A percentile compares a stretch with the other conserved stretches of the same genome.
phyloP scores from a whole-genome alignment of 106 monocot genomes.

The Allium sativum region DNA sequence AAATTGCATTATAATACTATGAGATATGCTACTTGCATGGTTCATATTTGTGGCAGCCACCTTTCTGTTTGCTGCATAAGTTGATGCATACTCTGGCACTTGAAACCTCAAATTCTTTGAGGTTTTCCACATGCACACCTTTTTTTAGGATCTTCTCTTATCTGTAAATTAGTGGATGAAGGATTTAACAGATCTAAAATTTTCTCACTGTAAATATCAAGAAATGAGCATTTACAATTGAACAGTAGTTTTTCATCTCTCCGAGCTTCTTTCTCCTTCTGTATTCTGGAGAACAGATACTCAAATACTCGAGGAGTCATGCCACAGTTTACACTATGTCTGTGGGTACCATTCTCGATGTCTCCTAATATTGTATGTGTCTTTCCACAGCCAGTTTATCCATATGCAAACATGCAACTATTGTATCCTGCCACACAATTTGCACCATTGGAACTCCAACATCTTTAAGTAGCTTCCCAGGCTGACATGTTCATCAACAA shows the following conservation, averaged over 20 bases:
- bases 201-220: constrained; percentile 96
- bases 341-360: constrained; percentile 72
- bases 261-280: constrained; percentile 79
- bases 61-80: constrained; percentile 91
- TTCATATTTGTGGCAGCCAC: constrained; percentile 97
- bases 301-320: constrained; percentile 97
- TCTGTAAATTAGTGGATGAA: constrained; percentile 75
- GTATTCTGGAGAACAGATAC: constrained; percentile 80
- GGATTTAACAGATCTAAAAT: constrained; percentile 89
- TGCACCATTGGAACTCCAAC: constrained; percentile 96
- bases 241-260: constrained; percentile 79
- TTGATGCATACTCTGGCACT: constrained; percentile 85
- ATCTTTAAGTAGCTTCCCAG: constrained; percentile 81
- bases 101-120: constrained; percentile 77
- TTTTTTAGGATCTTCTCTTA: constrained; percentile 87
- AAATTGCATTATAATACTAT: constrained; percentile 3
- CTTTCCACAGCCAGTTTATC: constrained; percentile 98
- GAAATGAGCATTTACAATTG: constrained; percentile 88
- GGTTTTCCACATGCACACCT: constrained; percentile 89
- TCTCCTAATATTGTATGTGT: constrained; percentile 96
- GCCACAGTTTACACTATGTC: constrained; percentile 72
- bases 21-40: constrained; percentile 87
- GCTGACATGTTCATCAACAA: constrained; percentile 74
- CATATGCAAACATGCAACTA: constrained; percentile 98
- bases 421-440: constrained; percentile 92